phyloP scores from a whole-genome alignment of 805 yeast species.

The Candida lessepsii region DNA sequence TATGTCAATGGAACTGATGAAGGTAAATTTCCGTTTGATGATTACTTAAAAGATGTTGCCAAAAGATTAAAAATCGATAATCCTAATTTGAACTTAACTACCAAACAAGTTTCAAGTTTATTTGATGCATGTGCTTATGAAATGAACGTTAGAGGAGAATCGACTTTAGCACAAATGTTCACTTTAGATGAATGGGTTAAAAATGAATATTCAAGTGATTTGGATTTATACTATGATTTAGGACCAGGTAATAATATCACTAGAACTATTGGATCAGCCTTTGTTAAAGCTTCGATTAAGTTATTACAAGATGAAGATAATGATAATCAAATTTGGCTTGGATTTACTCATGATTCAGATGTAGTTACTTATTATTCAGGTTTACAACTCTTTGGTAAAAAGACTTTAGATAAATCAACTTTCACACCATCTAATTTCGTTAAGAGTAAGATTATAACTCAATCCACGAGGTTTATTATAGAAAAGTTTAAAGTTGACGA shows the following conservation, averaged over 20 bases:
- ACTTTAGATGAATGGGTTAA: conserved; percentile 67
- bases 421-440: conserved; percentile 3
- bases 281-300: conserved; percentile 45
- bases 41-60: conserved; percentile 49
- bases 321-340: conserved; percentile 56
- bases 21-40: conserved; percentile 8
- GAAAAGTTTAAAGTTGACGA: conserved; percentile 34
- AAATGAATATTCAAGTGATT: conserved; percentile 60
- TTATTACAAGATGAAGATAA: conserved; percentile 44
- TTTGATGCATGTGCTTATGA: conserved; percentile 74
- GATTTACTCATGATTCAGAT: conserved; percentile 75
- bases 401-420: not conserved
- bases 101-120: conserved; percentile 49
- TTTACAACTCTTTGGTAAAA: conserved; percentile 48
- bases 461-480: conserved; percentile 36
- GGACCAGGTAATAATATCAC: conserved; percentile 64
- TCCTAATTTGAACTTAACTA: conserved; percentile 46
- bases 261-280: conserved; percentile 57
- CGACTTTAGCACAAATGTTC: conserved; percentile 65
- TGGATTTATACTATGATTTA: conserved; percentile 55
- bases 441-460: conserved; percentile 37
- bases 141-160: conserved; percentile 63
- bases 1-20: conserved; percentile 1
- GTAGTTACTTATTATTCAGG: conserved; percentile 61
- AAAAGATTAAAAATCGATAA: conserved; percentile 35